A percentile compares a stretch with the other conserved stretches of the same genome.
Conservation (phyloP, 345 rosid species). For the Carallia brachiata region DNA sequence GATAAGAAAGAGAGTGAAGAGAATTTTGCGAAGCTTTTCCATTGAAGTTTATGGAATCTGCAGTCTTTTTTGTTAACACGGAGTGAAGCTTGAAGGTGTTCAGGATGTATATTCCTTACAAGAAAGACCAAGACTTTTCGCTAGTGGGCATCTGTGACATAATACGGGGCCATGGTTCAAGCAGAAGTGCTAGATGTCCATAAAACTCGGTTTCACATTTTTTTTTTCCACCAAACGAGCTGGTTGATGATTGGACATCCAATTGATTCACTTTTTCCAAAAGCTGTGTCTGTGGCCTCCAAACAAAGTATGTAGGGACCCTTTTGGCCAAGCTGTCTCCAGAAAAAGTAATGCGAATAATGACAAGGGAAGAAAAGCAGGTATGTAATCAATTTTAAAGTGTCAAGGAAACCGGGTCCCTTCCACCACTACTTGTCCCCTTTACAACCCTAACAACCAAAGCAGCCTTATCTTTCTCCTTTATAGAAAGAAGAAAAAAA, state of each 20-base stretch:
- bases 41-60: not conserved
- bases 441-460: too few relatives aligned
- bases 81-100: not conserved
- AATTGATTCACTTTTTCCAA: too few relatives aligned
- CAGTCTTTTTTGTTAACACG: not conserved
- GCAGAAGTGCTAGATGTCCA: not conserved
- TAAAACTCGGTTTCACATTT: not conserved
- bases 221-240: too few relatives aligned
- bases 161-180: not conserved
- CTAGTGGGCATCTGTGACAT: not conserved
- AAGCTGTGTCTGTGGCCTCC: too few relatives aligned
- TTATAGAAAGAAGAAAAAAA: too few relatives aligned
- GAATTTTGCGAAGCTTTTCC: constrained; percentile 7
- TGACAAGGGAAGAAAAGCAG: not conserved
- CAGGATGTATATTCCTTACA: not conserved
- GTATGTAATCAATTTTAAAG: not conserved
- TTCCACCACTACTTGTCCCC: not conserved
- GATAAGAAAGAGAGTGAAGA: not conserved
- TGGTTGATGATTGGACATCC: too few relatives aligned
- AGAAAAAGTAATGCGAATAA: not conserved
- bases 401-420: not conserved
- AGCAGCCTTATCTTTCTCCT: too few relatives aligned
- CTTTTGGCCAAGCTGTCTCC: not conserved
- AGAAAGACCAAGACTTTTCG: not conserved
- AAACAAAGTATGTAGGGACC: not conserved